These are phyloP conservation scores for Adansonia digitata DNA, from an alignment of 345 rosid species.

Conservation along the genomic window DNA sequence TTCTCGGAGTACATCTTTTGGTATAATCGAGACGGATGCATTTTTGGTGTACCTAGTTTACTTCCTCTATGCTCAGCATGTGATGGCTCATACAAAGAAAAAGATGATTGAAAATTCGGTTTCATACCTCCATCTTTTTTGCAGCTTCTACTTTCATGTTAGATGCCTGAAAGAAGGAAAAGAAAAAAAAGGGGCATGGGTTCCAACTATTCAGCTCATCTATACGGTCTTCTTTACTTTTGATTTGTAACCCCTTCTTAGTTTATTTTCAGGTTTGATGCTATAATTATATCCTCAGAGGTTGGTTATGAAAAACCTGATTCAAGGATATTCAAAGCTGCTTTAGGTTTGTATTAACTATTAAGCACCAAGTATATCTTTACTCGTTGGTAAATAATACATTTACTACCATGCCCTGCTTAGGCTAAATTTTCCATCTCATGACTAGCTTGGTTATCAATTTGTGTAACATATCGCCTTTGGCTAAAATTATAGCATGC, in stretches of 20 bases:
- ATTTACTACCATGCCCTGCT: neutral
- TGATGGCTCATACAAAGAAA: slow-evolving; percentile 6
- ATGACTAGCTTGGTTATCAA: neutral
- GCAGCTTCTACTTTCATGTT: neutral
- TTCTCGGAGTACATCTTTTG: neutral
- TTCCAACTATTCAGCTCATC: neutral
- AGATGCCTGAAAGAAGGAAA: neutral
- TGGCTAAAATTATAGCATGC: neutral
- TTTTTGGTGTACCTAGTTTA: neutral
- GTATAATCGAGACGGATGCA: neutral
- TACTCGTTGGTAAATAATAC: neutral
- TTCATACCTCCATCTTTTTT: neutral
- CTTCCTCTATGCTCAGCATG: neutral
- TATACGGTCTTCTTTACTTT: neutral
- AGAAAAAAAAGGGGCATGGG: neutral
- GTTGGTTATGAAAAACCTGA: slow-evolving; percentile 84
- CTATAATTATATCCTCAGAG: slow-evolving; percentile 77
- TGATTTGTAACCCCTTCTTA: neutral
- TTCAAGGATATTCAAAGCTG: slow-evolving; percentile 59
- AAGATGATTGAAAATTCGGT: neutral
- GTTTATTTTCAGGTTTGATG: slow-evolving; percentile 57
- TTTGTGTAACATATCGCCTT: neutral
- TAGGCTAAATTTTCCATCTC: neutral
- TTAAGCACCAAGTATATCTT: neutral
- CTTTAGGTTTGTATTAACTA: slow-evolving; percentile 50